Evolutionary conservation across 306 rosid genomes (phyloP), one percentile per base, ranked within the genome.

Genomic region (Corylus heterophylla): DNA sequence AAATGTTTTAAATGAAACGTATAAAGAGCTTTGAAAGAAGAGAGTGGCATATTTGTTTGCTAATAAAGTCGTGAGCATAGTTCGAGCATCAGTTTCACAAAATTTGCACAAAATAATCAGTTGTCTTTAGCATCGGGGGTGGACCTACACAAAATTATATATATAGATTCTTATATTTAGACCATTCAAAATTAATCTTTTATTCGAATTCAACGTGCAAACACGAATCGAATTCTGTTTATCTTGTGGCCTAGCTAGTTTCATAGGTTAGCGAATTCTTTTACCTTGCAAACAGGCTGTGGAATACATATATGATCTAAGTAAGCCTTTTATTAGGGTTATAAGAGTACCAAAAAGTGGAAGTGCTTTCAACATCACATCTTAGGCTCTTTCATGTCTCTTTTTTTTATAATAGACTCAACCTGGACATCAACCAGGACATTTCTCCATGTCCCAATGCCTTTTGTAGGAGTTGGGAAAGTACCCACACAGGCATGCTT

Each of bases 311-410:
- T 31, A 45, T 7, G 49, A 9, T 45, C 7, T 9, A 45, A 45
- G 49, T 45, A 45, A 7, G 11, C 4, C 64, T 52, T 22, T 22
- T 0, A 22, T 22, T 52, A 54, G 27, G 35, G 13, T 6, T 10
- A 25, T 31, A 31, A 31, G 42, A 66, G 50, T 39, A 66, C 50
- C 50, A 39, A 66, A 39, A 66, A 39, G 71, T 67, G 54, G 4
- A 31, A 9, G 72, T 37, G 14, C 35, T 50, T 52, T 54, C 29
- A 6, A 58, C 71, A 76, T 75, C 79, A 51, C 74, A 25, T 84
- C 73, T 39, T 50, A 84, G 42, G 74, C 63, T 56, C 77, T 69
- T 73, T 49, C 20, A 4, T 39, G 70, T 76, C 76, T 73, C 42
- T 22, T 73, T 50, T 68, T 76, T 69, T 76, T 69, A 42, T 54